Percentiles rank a stretch among this genome's conserved stretches.
phyloP scores from a whole-genome alignment of 2,329 filamentous ascomycete species.

The Domatiomyces catenatus region DNA sequence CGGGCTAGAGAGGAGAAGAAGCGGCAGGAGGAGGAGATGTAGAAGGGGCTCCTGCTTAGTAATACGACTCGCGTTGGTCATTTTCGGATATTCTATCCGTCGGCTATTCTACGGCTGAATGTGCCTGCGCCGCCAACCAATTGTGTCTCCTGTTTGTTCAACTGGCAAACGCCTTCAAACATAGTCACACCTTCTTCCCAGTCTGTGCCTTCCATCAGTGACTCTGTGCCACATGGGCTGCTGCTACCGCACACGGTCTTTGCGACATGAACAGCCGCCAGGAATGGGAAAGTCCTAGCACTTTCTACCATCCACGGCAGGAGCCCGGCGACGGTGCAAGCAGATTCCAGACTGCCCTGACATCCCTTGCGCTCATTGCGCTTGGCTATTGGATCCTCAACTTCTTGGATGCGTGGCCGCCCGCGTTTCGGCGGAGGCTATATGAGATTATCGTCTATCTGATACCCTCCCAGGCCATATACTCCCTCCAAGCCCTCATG shows the following conservation, averaged over 20 bases:
- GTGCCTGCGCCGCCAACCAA: neutral
- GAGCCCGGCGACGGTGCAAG: neutral
- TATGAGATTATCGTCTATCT: slow-evolving; percentile 28
- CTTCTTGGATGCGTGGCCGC: slow-evolving; percentile 22
- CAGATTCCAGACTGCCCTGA: neutral
- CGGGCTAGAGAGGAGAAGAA: slow-evolving; percentile 8
- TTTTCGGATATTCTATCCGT: neutral
- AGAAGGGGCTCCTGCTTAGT: neutral
- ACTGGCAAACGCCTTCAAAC: neutral
- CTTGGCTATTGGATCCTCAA: slow-evolving; percentile 25
- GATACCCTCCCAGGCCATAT: slow-evolving; percentile 26
- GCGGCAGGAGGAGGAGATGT: neutral
- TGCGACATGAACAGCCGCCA: slow-evolving; percentile 15
- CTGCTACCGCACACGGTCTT: neutral
- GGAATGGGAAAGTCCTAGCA: slow-evolving; percentile 1
- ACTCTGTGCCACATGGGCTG: neutral
- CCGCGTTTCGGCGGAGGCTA: slow-evolving; percentile 15
- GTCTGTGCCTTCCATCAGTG: neutral
- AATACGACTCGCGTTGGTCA: too few relatives aligned
- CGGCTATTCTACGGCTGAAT: neutral
- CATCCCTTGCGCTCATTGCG: slow-evolving; percentile 10
- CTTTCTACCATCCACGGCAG: slow-evolving; percentile 1
- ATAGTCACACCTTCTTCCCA: neutral
- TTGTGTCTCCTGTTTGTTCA: neutral
- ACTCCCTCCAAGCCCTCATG: slow-evolving; percentile 36